A percentile compares a stretch with the other conserved stretches of the same genome.
Conservation (phyloP, 176 grass and related monocot genomes). For the Elymus sibiricus region DNA sequence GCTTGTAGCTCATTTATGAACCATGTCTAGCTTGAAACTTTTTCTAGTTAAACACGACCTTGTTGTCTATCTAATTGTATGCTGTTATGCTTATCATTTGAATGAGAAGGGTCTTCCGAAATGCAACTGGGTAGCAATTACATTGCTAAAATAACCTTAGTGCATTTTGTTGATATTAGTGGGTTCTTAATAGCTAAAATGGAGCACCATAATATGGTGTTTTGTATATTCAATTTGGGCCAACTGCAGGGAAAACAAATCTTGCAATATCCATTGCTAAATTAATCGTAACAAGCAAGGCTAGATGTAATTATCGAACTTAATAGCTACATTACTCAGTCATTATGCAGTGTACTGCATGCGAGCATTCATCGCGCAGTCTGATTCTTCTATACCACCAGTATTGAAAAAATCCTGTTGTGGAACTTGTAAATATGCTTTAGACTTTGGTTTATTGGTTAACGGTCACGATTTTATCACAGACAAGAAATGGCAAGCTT, state of each 20-base stretch:
- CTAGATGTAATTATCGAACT: neutral
- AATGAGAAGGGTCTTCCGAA: neutral
- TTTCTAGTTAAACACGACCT: neutral
- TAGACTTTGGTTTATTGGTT: neutral
- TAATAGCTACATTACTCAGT: neutral
- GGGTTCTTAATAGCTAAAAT: constrained; percentile 15
- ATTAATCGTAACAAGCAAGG: neutral
- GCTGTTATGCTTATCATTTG: neutral
- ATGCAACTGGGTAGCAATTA: neutral
- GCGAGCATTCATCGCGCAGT: neutral
- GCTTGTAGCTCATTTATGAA: neutral
- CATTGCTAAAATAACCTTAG: neutral
- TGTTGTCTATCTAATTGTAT: neutral
- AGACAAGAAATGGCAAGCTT: neutral
- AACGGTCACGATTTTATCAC: neutral
- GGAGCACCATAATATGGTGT: neutral
- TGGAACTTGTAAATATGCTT: neutral
- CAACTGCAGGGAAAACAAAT: neutral
- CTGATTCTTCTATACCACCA: neutral
- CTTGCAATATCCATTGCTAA: neutral
- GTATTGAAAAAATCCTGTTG: neutral
- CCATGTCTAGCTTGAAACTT: neutral
- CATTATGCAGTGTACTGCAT: neutral
- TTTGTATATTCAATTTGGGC: neutral
- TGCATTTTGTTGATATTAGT: neutral